phyloP scores from a whole-genome alignment of 2,329 filamentous ascomycete species.

The Incumbomyces lentus region DNA sequence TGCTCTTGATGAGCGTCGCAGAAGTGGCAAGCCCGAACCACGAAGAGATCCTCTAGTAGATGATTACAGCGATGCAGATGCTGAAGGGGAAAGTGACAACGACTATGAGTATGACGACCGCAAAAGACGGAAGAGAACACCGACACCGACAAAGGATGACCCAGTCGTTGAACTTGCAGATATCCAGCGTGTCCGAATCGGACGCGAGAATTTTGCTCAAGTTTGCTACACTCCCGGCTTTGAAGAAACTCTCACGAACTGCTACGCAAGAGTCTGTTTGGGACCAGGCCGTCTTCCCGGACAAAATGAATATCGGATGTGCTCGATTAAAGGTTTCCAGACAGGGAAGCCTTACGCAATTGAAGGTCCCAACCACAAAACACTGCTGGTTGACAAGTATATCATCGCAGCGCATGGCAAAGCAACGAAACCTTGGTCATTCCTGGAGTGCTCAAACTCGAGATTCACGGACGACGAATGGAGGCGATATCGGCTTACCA shows the following conservation, averaged over 20 bases:
- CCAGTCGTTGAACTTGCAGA: conserved; percentile 66
- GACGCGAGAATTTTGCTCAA: conserved; percentile 74
- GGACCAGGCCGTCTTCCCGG: conserved; percentile 65
- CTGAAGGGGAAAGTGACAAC: conserved; percentile 59
- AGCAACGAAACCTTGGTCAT: conserved; percentile 73
- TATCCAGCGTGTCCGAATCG: conserved; percentile 72
- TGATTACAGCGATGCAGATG: conserved; percentile 49
- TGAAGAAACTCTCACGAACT: conserved; percentile 67
- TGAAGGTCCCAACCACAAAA: conserved; percentile 60
- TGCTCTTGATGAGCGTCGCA: conserved; percentile 38
- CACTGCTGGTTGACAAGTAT: conserved; percentile 78
- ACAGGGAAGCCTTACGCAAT: conserved; percentile 76
- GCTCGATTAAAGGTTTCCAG: conserved; percentile 77
- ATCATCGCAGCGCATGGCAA: conserved; percentile 73
- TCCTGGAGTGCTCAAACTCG: conserved; percentile 79
- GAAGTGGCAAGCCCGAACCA: conserved; percentile 36
- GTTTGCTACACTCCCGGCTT: conserved; percentile 92
- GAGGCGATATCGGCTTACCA: conserved; percentile 66
- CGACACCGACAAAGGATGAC: conserved; percentile 48
- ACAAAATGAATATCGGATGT: conserved; percentile 75
- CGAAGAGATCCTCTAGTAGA: conserved; percentile 52
- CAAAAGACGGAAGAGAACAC: conserved; percentile 41
- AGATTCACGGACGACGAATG: conserved; percentile 78
- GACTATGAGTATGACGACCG: conserved; percentile 66
- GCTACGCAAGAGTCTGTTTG: conserved; percentile 75